Evolutionary conservation across 2,329 filamentous ascomycete genomes (phyloP).

Genomic region (Escovopsis sp.): DNA sequence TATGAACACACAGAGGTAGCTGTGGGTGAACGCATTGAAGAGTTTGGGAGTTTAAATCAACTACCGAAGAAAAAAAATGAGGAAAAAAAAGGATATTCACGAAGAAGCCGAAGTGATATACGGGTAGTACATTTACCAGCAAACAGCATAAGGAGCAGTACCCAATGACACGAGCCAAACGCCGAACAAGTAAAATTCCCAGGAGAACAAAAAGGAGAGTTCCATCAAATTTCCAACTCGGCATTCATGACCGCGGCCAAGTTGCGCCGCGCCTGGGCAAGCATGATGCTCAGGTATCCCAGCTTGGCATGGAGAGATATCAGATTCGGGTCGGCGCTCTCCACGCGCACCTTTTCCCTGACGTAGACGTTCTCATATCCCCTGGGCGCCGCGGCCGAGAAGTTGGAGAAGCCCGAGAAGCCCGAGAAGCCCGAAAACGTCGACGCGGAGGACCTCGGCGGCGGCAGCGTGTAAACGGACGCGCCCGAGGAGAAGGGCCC

Average conservation of each 20-base stretch:
- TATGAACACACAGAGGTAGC: neutral
- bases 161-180: constrained; percentile 5
- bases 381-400: neutral
- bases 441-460: constrained; percentile 5
- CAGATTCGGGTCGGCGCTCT: constrained; percentile 76
- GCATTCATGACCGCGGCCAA: constrained; percentile 66
- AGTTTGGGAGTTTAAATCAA: neutral
- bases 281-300: constrained; percentile 57
- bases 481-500: constrained; percentile 8
- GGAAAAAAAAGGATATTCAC: too few species aligned
- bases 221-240: constrained; percentile 12
- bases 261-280: constrained; percentile 55
- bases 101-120: too few species aligned
- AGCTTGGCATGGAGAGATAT: constrained; percentile 76
- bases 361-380: constrained; percentile 55
- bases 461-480: too few species aligned
- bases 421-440: neutral
- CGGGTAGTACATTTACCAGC: neutral
- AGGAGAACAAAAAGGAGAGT: neutral
- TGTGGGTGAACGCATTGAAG: neutral
- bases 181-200: neutral
- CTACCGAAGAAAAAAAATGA: too few species aligned
- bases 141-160: constrained; percentile 10
- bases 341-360: constrained; percentile 76
- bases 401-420: too few species aligned